Evolutionary conservation across 2,329 filamentous ascomycete species (phyloP).

Genomic region (Fusarium praegraminearum): DNA sequence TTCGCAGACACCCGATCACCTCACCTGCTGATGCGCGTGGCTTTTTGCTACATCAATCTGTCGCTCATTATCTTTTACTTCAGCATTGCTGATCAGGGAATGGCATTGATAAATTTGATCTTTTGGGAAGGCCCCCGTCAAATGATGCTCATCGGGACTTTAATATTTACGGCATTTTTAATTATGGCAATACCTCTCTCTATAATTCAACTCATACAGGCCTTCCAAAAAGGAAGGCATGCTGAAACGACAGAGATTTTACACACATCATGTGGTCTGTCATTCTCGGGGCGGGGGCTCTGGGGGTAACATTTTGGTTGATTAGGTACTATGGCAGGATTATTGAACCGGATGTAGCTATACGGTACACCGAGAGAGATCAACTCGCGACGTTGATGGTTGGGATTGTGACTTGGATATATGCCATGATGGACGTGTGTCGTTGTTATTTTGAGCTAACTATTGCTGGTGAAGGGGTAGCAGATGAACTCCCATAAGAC

Average conservation of each 20-base stretch:
- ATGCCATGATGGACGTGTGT: neutral
- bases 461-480: neutral
- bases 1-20: neutral
- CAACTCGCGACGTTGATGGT: constrained; percentile 22
- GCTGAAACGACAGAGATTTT: neutral
- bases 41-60: neutral
- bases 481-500: neutral
- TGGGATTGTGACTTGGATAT: constrained; percentile 3
- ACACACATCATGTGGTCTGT: accelerated
- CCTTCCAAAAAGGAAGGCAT: neutral
- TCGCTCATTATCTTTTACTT: constrained; percentile 4
- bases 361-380: constrained; percentile 7
- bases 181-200: too few species aligned
- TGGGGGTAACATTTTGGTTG: neutral
- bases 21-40: neutral
- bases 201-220: accelerated
- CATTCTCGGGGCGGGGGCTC: neutral
- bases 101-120: neutral
- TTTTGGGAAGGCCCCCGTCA: neutral
- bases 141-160: neutral
- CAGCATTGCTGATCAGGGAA: neutral
- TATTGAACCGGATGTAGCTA: constrained; percentile 5
- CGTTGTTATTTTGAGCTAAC: neutral
- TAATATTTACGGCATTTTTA: accelerated
- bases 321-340: neutral